Evolutionary conservation across 768 basidiomycete species (phyloP), one percentile per base, ranked within the genome.

Genomic region (Udeniomyces megalosporus): DNA sequence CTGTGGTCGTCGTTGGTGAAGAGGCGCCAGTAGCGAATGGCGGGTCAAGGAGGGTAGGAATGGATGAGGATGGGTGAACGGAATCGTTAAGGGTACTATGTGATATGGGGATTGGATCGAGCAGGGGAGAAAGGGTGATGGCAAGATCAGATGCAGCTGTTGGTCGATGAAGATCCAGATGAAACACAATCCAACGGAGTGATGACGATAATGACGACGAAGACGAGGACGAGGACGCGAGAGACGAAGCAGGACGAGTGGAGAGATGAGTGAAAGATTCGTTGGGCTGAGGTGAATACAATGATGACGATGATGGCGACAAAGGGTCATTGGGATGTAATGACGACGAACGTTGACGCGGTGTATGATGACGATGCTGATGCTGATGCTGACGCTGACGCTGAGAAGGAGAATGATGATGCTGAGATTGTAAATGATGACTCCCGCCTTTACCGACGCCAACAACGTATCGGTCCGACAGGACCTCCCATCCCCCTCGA

Each of bases 401-500:
- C n/a, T n/a, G n/a, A n/a, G n/a, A n/a, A n/a, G n/a, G n/a, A n/a
- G n/a, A n/a, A n/a, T n/a, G n/a, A n/a, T n/a, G n/a, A n/a, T n/a
- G n/a, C n/a, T n/a, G n/a, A n/a, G n/a, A n/a, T n/a, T n/a, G n/a
- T n/a, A n/a, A n/a, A n/a, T n/a, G n/a, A n/a, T n/a, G n/a, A n/a
- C n/a, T n/a, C n/a, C n/a, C n/a, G 7, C 60, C 51, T 26, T 57
- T 57, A 7, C 60, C 80, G 20, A 91, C 74, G 14, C 89, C 89
- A 10, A 88, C 74, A 58, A 84, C 34, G 15, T 32, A 75, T 55
- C 74, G 76, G n/a, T 77, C 77, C 26, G 74, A 77, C 45, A 77
- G 71, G 24, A 84, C 71, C 66, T 82, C 85, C 89, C 89, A 92
- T 3, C 80, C 79, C 14, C 88, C 87, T 55, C 87, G 79, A 62